Base-by-base conservation (phyloP, 106 monocot species). In the Allium fistulosum region DNA sequence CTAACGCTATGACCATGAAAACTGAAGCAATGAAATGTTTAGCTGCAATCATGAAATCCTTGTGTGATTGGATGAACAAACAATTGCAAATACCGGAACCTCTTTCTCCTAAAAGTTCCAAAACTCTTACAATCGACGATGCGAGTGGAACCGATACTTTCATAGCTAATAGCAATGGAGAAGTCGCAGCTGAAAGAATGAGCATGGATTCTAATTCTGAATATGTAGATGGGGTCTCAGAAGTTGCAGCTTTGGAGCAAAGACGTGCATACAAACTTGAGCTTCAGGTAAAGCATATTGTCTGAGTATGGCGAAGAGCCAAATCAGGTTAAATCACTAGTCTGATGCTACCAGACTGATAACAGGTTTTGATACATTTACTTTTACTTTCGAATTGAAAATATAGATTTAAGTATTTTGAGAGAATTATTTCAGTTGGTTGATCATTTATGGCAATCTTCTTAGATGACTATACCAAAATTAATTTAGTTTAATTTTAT, bases 11-110 rank as follows among this genome's bases (percentile, higher is more conserved):
- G 10, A 74, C 77, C 8, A 85, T 99, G 87, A 99, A 87, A 80
- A 77, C 71, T 80, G 97, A 99, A 87, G 89, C 92, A 48, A 87
- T 90, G 84, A 93, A 84, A 76, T 92, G 92, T 63, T 81, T 99
- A 59, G 97, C 92, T 15, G 84, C 84, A 72, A 99, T 99, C 72
- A 73, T 99, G 76, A 99, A 77, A 71, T 99, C 97, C 28, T 92
- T 99, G 92, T 92, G 92, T 51, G 87, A 92, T 75, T 99, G 97
- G 97, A 83, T 99, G 84, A 93, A 99, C 73, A 99, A 87, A 78
- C 97, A 99, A 62, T 73, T 99, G 53, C 82, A 92, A 49, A 87
- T 99, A 71, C 97, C 92, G 56, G 87, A 90, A 74, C 75, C 87
- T 7, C 69, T 78, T 72, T 92, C 89, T 76, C 87, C 81, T 65